A percentile compares a stretch with the other conserved stretches of the same genome.
phyloP scores from a whole-genome alignment of 805 yeast species.

The Schizosaccharomyces osmophilus region DNA sequence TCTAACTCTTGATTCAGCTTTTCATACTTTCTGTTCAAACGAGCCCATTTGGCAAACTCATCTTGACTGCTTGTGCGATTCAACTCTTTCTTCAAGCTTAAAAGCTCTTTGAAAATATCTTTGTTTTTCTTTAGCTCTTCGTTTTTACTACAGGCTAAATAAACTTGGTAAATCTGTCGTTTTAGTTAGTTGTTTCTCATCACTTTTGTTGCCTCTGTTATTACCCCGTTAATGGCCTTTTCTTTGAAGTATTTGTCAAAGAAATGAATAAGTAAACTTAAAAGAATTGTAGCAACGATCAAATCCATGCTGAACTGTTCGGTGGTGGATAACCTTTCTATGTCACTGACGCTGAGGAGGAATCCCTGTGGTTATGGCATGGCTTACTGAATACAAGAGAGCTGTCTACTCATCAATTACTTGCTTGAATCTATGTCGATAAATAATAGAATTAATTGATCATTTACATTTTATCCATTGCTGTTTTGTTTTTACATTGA shows the following conservation, averaged over 20 bases:
- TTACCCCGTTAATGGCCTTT: neutral
- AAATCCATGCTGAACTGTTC: neutral
- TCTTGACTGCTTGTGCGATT: conserved; percentile 61
- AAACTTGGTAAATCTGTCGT: neutral
- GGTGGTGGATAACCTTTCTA: neutral
- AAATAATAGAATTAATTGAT: too few relatives aligned
- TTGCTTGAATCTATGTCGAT: too few relatives aligned
- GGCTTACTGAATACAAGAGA: too few relatives aligned
- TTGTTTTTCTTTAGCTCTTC: neutral
- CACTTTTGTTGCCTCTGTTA: neutral
- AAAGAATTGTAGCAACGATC: neutral
- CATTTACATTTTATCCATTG: too few relatives aligned
- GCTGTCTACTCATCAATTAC: too few relatives aligned
- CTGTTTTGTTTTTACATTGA: too few relatives aligned
- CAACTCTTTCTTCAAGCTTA: conserved; percentile 20
- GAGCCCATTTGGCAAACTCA: conserved; percentile 89
- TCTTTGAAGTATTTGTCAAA: neutral
- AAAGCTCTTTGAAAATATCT: neutral
- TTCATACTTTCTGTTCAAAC: conserved; percentile 50
- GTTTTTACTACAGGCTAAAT: neutral
- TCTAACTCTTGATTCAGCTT: conserved; percentile 29
- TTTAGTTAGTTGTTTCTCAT: neutral
- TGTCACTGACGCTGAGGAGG: too few relatives aligned
- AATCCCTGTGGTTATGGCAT: too few relatives aligned
- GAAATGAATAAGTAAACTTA: neutral